Conservation (phyloP, 257 asterid species). For the Vinca minor region DNA sequence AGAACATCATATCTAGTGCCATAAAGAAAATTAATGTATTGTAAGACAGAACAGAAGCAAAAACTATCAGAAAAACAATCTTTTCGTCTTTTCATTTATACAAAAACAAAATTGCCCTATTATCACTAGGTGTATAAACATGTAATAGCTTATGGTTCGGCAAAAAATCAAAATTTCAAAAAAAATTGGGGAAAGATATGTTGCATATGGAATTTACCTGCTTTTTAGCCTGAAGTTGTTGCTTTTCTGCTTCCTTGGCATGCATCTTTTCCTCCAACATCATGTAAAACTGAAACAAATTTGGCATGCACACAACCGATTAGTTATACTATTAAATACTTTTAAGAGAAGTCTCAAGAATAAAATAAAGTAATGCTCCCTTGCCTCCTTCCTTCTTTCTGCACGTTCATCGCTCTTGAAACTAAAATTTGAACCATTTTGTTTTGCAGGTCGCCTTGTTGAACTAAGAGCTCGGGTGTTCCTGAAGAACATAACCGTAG, state of each 20-base stretch:
- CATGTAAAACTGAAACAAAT: conserved; percentile 16
- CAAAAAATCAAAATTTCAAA: not conserved
- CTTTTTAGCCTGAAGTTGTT: conserved; percentile 23
- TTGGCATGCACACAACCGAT: not conserved
- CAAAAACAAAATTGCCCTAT: no score
- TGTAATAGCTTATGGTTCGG: not conserved
- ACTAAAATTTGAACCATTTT: conserved; percentile 18
- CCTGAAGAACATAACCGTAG: conserved; percentile 25
- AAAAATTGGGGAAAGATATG: not conserved
- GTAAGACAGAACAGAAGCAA: not conserved
- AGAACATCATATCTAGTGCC: not conserved
- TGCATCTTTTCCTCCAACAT: conserved; percentile 39
- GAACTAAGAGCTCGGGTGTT: conserved; percentile 22
- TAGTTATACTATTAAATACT: no score
- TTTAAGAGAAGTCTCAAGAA: not conserved
- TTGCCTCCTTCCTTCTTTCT: conserved; percentile 57
- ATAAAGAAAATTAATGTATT: no score
- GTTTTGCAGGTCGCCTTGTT: conserved; percentile 28
- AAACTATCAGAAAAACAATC: not conserved
- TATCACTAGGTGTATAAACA: not conserved
- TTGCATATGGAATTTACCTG: not conserved
- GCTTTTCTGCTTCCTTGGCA: conserved; percentile 41
- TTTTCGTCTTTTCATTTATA: no score
- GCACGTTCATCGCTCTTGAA: conserved; percentile 43
- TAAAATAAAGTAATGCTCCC: conserved; percentile 9